Conservation (phyloP, 257 asterid species). For the Mitragyna speciosa region DNA sequence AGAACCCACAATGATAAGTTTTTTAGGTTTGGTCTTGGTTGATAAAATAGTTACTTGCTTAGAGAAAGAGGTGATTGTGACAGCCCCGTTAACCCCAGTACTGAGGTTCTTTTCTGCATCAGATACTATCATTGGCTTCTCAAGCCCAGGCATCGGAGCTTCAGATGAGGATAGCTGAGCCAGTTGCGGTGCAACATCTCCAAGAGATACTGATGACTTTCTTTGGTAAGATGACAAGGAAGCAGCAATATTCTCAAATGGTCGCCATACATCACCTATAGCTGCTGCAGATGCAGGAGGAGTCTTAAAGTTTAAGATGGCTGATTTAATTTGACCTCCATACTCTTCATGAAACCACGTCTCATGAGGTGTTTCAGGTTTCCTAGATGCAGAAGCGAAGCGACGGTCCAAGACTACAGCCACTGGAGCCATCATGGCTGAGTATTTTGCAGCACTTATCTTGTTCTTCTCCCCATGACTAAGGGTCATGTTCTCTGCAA, state of each 20-base stretch:
- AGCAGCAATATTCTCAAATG: constrained; percentile 82
- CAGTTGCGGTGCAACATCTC: constrained; percentile 96
- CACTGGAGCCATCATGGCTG: constrained; percentile 99
- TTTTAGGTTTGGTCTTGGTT: constrained; percentile 97
- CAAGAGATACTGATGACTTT: constrained; percentile 77
- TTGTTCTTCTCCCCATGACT: constrained; percentile 84
- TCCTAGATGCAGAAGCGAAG: constrained; percentile 81
- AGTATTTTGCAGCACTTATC: constrained; percentile 92
- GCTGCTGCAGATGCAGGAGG: constrained; percentile 87
- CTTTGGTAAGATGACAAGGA: constrained; percentile 92
- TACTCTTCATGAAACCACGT: constrained; percentile 78
- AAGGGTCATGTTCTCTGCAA: constrained; percentile 75
- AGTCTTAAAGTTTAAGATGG: constrained; percentile 67
- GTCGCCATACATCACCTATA: constrained; percentile 95
- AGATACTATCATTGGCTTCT: constrained; percentile 65
- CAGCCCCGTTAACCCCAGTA: constrained; percentile 56
- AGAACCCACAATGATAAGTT: constrained; percentile 78
- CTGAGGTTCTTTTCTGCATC: constrained; percentile 50
- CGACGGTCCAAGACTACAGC: constrained; percentile 96
- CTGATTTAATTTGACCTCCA: constrained; percentile 71
- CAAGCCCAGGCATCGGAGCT: constrained; percentile 99
- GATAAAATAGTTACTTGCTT: constrained; percentile 70
- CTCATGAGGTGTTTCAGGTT: constrained; percentile 97
- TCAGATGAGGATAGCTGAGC: constrained; percentile 68
- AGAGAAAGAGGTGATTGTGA: constrained; percentile 80